Base-by-base conservation (phyloP, 306 rosid genomes). In the Acmispon strigosus region DNA sequence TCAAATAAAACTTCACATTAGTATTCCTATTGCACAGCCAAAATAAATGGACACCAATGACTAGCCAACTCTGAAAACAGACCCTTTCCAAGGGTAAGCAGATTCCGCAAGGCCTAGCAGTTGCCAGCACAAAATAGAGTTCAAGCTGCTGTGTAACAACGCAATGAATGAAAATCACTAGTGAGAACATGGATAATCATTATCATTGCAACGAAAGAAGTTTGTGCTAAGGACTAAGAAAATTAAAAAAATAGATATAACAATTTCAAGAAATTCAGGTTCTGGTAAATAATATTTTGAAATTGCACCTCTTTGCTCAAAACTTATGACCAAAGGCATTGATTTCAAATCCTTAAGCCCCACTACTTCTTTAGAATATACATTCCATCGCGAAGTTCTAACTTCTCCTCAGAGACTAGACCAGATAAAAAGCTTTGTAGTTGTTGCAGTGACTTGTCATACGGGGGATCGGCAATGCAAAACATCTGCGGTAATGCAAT, bases 371-470 rank as follows among this genome's bases (percentile, higher is more conserved):
- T 87, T 27, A 90, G 54, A 48, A 86, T 43, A 71, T 90, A 90
- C 92, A 88, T 78, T 65, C 95, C 98, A 78, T 94, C 96, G 67
- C 96, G 79, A 39, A 80, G 82, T 55, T 90, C 98, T 77, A 94
- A 60, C 85, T 87, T 89, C 83, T 94, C 97, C 73, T 94, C 96
- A 9, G 92, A 87, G 56, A 89, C 91, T 57, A 90, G 80, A 73
- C 98, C 97, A 22, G 92, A 78, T 70, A 90, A 83, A 77, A 90
- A 90, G 78, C 96, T 83, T 62, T 90, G 98, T 47, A 94, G 81
- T 75, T 90, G 98, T 62, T 90, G 98, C 65, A 90, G 88, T 73
- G 92, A 87, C 80, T 94, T 94, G 84, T 94, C 97, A 66, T 94
- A 94, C 1, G 96, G 78, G 12, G 97, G 89, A 74, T 90, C 98